Conservation (phyloP, 371 early-diverging fungal species). For the Mortierella sp. region DNA sequence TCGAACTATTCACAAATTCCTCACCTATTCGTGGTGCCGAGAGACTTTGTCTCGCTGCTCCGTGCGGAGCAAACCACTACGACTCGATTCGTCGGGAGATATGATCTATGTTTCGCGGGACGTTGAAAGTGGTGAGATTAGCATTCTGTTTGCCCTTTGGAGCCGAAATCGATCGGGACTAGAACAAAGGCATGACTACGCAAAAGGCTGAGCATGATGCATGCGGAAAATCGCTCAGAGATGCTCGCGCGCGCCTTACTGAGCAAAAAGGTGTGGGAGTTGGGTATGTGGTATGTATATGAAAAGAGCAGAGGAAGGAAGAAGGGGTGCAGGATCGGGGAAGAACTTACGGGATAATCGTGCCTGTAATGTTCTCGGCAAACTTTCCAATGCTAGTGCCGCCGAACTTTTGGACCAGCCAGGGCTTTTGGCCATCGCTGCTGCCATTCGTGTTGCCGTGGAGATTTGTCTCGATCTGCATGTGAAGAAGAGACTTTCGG, state of each 20-base stretch:
- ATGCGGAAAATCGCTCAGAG: too few species aligned
- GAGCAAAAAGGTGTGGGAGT: too few species aligned
- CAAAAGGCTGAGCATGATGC: too few species aligned
- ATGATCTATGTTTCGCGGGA: slow-evolving; percentile 55
- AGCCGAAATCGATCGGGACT: too few species aligned
- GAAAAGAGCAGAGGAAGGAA: background rate
- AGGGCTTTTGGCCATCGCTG: background rate
- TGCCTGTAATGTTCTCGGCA: slow-evolving; percentile 63
- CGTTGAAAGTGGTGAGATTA: too few species aligned
- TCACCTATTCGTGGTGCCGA: slow-evolving; percentile 70
- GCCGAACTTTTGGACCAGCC: slow-evolving; percentile 84
- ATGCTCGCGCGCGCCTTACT: too few species aligned
- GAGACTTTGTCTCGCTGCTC: slow-evolving; percentile 80
- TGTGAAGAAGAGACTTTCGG: slow-evolving; percentile 13
- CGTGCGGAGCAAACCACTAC: slow-evolving; percentile 88
- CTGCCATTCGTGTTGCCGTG: background rate
- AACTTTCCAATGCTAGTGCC: slow-evolving; percentile 92
- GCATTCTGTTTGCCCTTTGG: too few species aligned
- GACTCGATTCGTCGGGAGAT: slow-evolving; percentile 73
- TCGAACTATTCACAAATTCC: too few species aligned
- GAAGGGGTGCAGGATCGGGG: background rate
- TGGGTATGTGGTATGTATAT: too few species aligned
- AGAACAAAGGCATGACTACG: too few species aligned
- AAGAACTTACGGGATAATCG: slow-evolving; percentile 64
- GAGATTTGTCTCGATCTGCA: slow-evolving; percentile 3